Evolutionary conservation across 192 early-diverging fungal species (phyloP), one percentile per base, ranked within the genome.

Genomic region (Mortierella alpina): DNA sequence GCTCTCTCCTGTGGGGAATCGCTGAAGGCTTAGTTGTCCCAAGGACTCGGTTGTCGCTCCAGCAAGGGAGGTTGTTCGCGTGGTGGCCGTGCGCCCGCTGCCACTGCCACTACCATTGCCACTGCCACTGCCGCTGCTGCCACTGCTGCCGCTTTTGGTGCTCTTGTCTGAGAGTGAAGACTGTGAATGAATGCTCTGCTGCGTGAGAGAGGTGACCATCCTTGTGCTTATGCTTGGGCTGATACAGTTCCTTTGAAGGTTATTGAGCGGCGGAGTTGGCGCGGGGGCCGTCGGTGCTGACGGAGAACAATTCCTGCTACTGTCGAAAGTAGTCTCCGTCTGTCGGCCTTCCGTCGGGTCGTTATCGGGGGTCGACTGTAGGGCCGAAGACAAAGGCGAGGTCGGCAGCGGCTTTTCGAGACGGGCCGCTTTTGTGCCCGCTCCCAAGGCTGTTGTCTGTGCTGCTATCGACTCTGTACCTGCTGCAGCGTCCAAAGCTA

Each of bases 1-100:
- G 46, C 58, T 80, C 41, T 80, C 77, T 59, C 77, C 77, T 22
- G 77, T 72, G 0, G 77, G 77, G 60, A 80, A 80, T 7, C 77
- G 70, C 48, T 80, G 77, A 9, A 80, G 70, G 42, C 63, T 51
- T n/a, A 80, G 61, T 62, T 71, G 76, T 8, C 70, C 69, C 45
- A 72, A 42, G 5, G 77, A 80, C 47, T 72, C 76, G 53, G 67
- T 59, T 56, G 66, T 58, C 40, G 61, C 67, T 17, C 63, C 58
- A 44, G 23, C 55, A 22, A 56, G 20, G 10, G 63, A 71, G 4
- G 74, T 70, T 42, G 67, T 70, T 56, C 49, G 14, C 31, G 67
- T 58, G 13, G 57, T 31, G 17, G 44, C 58, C 31, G 60, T 52
- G 39, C 31, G 22, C 9, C 61, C 45, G 46, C 61, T 56, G 70